phyloP scores from a whole-genome alignment of 2,329 filamentous ascomycete species.

The Epichloe sp. region DNA sequence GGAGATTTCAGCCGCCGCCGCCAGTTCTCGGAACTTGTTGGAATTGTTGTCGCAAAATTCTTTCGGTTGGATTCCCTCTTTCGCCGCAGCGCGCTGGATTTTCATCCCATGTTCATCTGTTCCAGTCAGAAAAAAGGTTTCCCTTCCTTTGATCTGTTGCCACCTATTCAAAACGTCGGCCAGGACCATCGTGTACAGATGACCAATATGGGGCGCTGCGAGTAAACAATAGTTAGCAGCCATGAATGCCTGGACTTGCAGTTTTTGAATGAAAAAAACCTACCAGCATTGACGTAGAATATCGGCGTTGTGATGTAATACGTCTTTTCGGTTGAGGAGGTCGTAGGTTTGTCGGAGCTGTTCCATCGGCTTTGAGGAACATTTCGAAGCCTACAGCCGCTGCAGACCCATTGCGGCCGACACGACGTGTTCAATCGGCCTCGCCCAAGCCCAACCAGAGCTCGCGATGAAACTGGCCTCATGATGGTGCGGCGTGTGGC shows the following conservation, averaged over 20 bases:
- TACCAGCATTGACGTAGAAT: conserved; percentile 96
- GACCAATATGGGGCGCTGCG: conserved; percentile 80
- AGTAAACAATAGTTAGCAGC: background rate
- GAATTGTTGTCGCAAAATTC: conserved; percentile 82
- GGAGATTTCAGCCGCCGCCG: conserved; percentile 52
- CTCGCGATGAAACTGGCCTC: conserved; percentile 16
- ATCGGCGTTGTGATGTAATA: conserved; percentile 96
- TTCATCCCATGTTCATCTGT: conserved; percentile 98
- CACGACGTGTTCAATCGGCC: conserved; percentile 9
- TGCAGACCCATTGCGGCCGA: conserved; percentile 15
- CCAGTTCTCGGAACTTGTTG: conserved; percentile 64
- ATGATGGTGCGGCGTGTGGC: conserved; percentile 8
- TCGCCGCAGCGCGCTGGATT: conserved; percentile 73
- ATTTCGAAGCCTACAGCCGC: conserved; percentile 15
- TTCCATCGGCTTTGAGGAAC: conserved; percentile 16
- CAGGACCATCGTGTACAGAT: conserved; percentile 86
- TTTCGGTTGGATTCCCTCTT: conserved; percentile 60
- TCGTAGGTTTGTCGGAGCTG: conserved; percentile 15
- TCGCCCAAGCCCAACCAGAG: conserved; percentile 13
- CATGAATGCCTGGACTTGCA: background rate
- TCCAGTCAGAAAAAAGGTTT: conserved; percentile 70
- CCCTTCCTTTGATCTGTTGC: conserved; percentile 60
- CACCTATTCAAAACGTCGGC: conserved; percentile 87
- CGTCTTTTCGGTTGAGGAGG: conserved; percentile 44
- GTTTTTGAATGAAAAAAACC: background rate